phyloP scores from a whole-genome alignment of 2,329 filamentous ascomycete genomes.

The Cladosporium sphaerospermum region DNA sequence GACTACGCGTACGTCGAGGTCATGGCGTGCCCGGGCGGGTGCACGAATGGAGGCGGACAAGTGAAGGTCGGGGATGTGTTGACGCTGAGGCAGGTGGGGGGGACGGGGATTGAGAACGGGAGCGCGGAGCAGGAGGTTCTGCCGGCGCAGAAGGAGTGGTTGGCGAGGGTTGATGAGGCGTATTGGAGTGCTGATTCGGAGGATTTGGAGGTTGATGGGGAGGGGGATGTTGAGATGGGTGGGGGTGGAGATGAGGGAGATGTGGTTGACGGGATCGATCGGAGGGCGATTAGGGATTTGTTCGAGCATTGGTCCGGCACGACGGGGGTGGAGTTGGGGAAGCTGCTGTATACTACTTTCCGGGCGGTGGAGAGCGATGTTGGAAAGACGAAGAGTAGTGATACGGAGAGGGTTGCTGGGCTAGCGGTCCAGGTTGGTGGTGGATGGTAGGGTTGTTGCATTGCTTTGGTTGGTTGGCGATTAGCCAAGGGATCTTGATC shows the following conservation, averaged over 20 bases:
- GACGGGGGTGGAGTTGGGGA: slow-evolving; percentile 65
- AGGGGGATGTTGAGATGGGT: slow-evolving; percentile 13
- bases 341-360: slow-evolving; percentile 77
- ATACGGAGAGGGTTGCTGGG: slow-evolving; percentile 77
- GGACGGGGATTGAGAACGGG: slow-evolving; percentile 30
- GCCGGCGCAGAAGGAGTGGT: slow-evolving; percentile 79
- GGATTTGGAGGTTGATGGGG: slow-evolving; percentile 12
- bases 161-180: slow-evolving; percentile 62
- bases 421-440: slow-evolving; percentile 87
- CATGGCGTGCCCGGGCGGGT: slow-evolving; percentile 98
- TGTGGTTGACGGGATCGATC: slow-evolving; percentile 50
- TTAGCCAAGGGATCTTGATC: too few relatives aligned
- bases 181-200: slow-evolving; percentile 30
- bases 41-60: slow-evolving; percentile 95
- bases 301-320: slow-evolving; percentile 69
- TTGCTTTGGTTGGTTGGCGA: background rate
- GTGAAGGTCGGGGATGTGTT: slow-evolving; percentile 79
- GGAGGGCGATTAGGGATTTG: slow-evolving; percentile 58
- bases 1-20: slow-evolving; percentile 96
- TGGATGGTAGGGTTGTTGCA: slow-evolving; percentile 63
- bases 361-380: slow-evolving; percentile 92
- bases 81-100: slow-evolving; percentile 32
- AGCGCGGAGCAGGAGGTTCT: slow-evolving; percentile 37
- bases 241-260: slow-evolving; percentile 1
- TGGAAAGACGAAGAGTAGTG: slow-evolving; percentile 64